Conservation (phyloP, 768 basidiomycete genomes). For the Kwoniella sp. region DNA sequence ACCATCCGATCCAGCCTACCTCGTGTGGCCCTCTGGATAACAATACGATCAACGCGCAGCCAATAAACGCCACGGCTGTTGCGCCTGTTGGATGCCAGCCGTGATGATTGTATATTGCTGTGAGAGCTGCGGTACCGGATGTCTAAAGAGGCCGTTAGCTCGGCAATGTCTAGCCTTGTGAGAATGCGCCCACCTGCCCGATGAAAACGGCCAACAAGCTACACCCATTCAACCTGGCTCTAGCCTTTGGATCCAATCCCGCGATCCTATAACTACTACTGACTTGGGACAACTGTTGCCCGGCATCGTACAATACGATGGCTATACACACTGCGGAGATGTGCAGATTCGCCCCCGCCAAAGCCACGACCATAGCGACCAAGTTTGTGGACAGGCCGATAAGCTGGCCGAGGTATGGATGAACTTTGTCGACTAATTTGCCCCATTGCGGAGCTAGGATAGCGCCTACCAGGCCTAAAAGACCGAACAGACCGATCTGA, state of each 20-base stretch:
- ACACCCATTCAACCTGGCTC: conserved; percentile 75
- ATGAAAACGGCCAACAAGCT: conserved; percentile 72
- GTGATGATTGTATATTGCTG: conserved; percentile 66
- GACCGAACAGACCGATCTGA: conserved; percentile 72
- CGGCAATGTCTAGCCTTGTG: no score
- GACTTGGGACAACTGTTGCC: conserved; percentile 74
- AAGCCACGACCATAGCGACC: conserved; percentile 60
- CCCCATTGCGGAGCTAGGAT: conserved; percentile 71
- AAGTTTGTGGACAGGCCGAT: conserved; percentile 58
- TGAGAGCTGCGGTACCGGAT: conserved; percentile 75
- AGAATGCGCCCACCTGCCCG: conserved; percentile 67
- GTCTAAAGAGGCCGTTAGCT: no score
- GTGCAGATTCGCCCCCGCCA: conserved; percentile 69
- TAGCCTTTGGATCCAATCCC: conserved; percentile 59
- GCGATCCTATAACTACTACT: conserved; percentile 64
- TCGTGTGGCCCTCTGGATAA: conserved; percentile 70
- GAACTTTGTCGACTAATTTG: conserved; percentile 67
- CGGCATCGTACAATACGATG: conserved; percentile 69
- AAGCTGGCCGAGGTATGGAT: conserved; percentile 77
- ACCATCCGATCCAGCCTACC: conserved; percentile 58
- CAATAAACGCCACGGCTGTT: conserved; percentile 65
- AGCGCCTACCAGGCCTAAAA: conserved; percentile 67
- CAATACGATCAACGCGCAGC: conserved; percentile 63
- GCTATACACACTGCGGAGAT: conserved; percentile 71
- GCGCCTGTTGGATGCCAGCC: conserved; percentile 73